Evolutionary conservation across 805 yeast species (phyloP), one percentile per base, ranked within the genome.

Genomic region (Candida argentea): DNA sequence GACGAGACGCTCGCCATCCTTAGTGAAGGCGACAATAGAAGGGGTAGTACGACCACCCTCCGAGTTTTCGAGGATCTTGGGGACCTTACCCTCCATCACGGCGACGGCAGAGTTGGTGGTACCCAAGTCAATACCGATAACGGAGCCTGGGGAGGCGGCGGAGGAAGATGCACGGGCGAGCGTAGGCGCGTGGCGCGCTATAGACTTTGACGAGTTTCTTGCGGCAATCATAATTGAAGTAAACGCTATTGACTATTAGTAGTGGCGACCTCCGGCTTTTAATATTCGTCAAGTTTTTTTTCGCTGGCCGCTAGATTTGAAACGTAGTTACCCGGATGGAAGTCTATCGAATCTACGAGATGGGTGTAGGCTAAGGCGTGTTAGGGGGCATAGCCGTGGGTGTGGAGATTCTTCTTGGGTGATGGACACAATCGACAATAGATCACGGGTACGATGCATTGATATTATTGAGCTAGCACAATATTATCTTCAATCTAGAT

Each of bases 61-160:
- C 35, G 73, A 55, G 65, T 82, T 81, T 59, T 83, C 93, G 35
- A 82, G 62, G 37, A 82, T 84, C 57, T 72, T 73, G 34, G 93
- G 89, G 35, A 65, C 55, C 52, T 75, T 70, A 38, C 85, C 82
- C 57, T 81, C 87, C 76, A 83, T 73, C 30, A 81, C 60, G 30
- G 93, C 93, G 23, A 82, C 93, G 31, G 93, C 93, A 19, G 93
- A 82, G 65, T 83, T 82, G 53, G 93, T 82, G 53, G 93, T 82
- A 48, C 93, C 93, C 49, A 82, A 62, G 56, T 82, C 93, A 44
- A 82, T 80, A 53, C 93, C 93, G 47, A 82, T 80, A 25, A 82
- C 89, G 40, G 75, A 64, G 38, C 72, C 67, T 37, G 43, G 44
- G 25, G 57, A 52, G 24, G 58, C 57, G 22, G 44, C 38, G 17